Conservation (phyloP, 2,329 filamentous ascomycete genomes). For the Geosmithia flava region DNA sequence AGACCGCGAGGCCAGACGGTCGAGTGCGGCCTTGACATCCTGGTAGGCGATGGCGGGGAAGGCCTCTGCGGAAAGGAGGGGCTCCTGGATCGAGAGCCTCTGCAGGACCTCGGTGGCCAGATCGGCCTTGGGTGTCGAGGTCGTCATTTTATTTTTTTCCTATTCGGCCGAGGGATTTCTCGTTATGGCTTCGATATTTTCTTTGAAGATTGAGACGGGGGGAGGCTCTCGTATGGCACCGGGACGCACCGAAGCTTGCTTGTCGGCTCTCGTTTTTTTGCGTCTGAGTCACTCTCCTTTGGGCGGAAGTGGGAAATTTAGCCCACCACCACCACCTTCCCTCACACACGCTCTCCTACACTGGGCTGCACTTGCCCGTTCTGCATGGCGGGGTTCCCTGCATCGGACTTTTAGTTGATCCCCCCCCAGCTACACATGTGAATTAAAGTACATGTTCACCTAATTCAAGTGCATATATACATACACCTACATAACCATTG, state of each 20-base stretch:
- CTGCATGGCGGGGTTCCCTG: constrained; percentile 3
- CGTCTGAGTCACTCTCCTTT: constrained; percentile 1
- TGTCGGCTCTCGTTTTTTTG: neutral
- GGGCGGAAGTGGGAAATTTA: constrained; percentile 1
- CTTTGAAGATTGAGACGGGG: neutral
- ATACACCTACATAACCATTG: too few species aligned
- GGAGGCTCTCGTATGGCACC: neutral
- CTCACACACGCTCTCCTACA: neutral
- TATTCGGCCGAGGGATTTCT: too few species aligned
- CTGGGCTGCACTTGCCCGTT: neutral
- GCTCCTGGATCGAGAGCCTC: constrained; percentile 48
- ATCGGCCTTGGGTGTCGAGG: constrained; percentile 27
- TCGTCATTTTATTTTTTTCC: constrained; percentile 25
- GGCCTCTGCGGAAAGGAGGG: constrained; percentile 54
- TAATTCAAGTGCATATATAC: too few species aligned
- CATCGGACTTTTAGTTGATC: constrained; percentile 1
- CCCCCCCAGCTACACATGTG: neutral
- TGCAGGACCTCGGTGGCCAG: constrained; percentile 54
- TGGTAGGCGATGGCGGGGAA: constrained; percentile 56
- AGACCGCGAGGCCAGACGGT: constrained; percentile 69
- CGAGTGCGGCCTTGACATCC: constrained; percentile 74
- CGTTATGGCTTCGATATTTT: neutral
- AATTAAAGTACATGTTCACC: too few species aligned
- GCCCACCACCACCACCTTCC: neutral
- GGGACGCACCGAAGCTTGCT: constrained; percentile 1